Conservation (phyloP, 768 basidiomycete species). For the Antrodiella citrinella region DNA sequence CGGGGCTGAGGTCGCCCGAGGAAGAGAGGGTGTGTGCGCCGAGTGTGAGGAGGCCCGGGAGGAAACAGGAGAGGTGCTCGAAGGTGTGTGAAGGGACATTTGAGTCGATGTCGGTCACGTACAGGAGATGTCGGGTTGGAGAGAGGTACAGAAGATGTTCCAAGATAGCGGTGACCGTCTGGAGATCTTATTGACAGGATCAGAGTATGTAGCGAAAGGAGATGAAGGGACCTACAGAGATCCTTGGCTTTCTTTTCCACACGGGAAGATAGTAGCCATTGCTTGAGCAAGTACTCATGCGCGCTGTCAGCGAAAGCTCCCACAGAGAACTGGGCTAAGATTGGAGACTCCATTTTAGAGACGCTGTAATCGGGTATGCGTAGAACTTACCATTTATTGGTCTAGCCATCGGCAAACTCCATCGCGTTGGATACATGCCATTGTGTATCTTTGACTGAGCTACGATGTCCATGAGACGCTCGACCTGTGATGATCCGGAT, state of each 20-base stretch:
- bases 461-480: background rate
- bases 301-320: conserved; percentile 44
- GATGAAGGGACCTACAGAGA: conserved; percentile 44
- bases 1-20: conserved; percentile 29
- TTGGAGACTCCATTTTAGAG: no score
- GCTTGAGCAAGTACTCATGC: conserved; percentile 75
- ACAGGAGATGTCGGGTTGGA: conserved; percentile 57
- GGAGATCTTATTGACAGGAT: conserved; percentile 38
- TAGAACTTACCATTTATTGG: background rate
- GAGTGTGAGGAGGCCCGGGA: conserved; percentile 67
- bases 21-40: conserved; percentile 53
- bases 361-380: background rate
- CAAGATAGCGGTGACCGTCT: conserved; percentile 51
- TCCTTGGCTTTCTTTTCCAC: conserved; percentile 54
- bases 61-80: conserved; percentile 76
- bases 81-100: conserved; percentile 38
- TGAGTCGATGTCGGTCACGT: conserved; percentile 48
- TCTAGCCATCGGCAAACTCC: background rate
- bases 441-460: background rate
- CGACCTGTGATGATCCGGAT: conserved; percentile 16
- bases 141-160: conserved; percentile 59
- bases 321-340: conserved; percentile 9
- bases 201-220: background rate
- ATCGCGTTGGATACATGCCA: background rate
- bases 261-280: conserved; percentile 59